Conservation (phyloP, 2,329 filamentous ascomycete species). For the Penicillium palitans region DNA sequence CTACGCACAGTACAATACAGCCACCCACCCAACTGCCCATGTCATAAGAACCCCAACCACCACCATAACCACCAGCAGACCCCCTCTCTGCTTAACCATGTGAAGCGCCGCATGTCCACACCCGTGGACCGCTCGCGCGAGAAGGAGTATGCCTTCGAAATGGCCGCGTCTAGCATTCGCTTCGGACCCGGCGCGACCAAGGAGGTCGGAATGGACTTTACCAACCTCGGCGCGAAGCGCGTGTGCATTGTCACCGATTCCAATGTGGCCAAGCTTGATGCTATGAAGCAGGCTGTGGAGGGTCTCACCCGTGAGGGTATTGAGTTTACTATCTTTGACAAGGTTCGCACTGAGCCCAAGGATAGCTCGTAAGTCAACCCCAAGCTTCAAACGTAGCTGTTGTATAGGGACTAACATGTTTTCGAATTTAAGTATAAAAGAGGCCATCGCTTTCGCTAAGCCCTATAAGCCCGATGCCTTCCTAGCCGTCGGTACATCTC, state of each 20-base stretch:
- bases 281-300: conserved; percentile 86
- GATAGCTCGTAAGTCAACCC: conserved; percentile 70
- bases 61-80: conserved; percentile 67
- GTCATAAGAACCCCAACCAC: conserved; percentile 83
- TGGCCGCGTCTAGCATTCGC: conserved; percentile 92
- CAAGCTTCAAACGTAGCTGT: not conserved
- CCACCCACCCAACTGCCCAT: conserved; percentile 85
- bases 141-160: conserved; percentile 98
- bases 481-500: conserved; percentile 71
- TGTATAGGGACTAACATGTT: conserved; percentile 45
- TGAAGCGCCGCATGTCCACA: conserved; percentile 67
- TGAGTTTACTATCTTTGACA: conserved; percentile 76
- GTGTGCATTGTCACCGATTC: conserved; percentile 91
- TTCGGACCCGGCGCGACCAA: conserved; percentile 92
- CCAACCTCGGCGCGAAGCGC: conserved; percentile 81
- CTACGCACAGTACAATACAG: conserved; percentile 89
- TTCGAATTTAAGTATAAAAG: conserved; percentile 57
- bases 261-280: conserved; percentile 77
- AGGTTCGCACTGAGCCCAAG: conserved; percentile 85
- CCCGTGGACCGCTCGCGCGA: conserved; percentile 69
- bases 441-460: conserved; percentile 84
- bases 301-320: conserved; percentile 76
- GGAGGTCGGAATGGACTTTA: conserved; percentile 97
- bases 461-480: conserved; percentile 82
- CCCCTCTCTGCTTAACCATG: conserved; percentile 53